Evolutionary conservation across 192 early-diverging fungal species (phyloP).

Genomic region (Entomortierella beljakovae): DNA sequence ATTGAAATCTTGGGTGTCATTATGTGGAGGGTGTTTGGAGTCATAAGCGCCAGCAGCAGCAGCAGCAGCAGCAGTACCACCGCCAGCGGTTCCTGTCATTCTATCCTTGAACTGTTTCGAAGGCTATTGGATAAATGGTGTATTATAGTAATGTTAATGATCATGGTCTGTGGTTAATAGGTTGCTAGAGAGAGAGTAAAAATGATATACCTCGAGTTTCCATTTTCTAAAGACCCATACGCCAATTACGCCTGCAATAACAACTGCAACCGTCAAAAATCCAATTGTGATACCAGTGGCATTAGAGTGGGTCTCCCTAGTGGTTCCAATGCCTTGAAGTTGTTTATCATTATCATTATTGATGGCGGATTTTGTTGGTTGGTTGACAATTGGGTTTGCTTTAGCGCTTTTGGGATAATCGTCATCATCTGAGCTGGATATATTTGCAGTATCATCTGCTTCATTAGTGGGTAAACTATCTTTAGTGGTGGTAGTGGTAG

Average conservation of each 20-base stretch:
- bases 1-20: neutral
- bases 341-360: neutral
- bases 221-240: conserved; percentile 55
- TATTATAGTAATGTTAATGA: neutral
- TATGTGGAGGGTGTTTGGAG: neutral
- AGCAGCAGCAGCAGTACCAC: neutral
- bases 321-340: neutral
- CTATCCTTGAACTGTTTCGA: conserved; percentile 42
- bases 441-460: neutral
- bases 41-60: neutral
- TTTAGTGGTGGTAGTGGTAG: neutral
- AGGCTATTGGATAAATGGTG: conserved; percentile 26
- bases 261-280: conserved; percentile 17
- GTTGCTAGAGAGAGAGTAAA: neutral
- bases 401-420: neutral
- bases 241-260: conserved; percentile 23
- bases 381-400: neutral
- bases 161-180: neutral
- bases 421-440: neutral
- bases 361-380: neutral
- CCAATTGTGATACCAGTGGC: conserved; percentile 20
- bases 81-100: conserved; percentile 9
- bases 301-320: neutral
- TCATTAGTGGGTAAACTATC: neutral
- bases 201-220: conserved; percentile 38